A percentile compares a stretch with the other conserved stretches of the same genome.
These are phyloP conservation scores for Hortiboletus campestris DNA, from an alignment of 768 basidiomycete genomes.

Conservation along the genomic window DNA sequence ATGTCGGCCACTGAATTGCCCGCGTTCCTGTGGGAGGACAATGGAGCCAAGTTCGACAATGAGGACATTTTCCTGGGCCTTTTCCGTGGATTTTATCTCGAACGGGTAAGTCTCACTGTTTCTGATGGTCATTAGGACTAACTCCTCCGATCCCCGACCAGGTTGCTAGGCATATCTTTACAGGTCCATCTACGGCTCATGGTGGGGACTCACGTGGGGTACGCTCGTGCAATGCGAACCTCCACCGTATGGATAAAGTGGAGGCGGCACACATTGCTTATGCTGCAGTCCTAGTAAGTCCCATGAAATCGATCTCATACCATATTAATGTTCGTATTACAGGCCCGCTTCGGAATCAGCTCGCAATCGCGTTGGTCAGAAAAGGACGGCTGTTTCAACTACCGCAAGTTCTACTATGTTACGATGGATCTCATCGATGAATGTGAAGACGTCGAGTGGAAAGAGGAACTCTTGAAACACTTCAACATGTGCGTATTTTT, in stretches of 20 bases:
- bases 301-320: not conserved
- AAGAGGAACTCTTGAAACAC: not conserved
- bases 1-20: no score
- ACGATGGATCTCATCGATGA: not conserved
- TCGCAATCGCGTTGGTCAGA: not conserved
- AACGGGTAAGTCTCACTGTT: not conserved
- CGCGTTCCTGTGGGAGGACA: no score
- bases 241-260: slow-evolving; percentile 1
- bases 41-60: not conserved
- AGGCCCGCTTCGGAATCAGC: slow-evolving; percentile 8
- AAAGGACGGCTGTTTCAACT: slow-evolving; percentile 3
- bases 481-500: not conserved
- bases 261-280: slow-evolving; percentile 8
- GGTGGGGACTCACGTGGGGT: not conserved
- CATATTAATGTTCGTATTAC: not conserved
- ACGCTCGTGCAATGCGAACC: not conserved
- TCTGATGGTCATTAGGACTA: no score
- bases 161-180: not conserved
- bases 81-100: not conserved
- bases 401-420: slow-evolving; percentile 3
- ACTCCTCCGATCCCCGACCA: no score
- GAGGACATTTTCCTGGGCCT: not conserved
- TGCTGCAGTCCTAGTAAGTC: not conserved
- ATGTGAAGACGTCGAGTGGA: not conserved
- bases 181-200: no score